Evolutionary conservation across 768 basidiomycete species (phyloP), one percentile per base, ranked within the genome.

Genomic region (Clitopilus passeckerianus): DNA sequence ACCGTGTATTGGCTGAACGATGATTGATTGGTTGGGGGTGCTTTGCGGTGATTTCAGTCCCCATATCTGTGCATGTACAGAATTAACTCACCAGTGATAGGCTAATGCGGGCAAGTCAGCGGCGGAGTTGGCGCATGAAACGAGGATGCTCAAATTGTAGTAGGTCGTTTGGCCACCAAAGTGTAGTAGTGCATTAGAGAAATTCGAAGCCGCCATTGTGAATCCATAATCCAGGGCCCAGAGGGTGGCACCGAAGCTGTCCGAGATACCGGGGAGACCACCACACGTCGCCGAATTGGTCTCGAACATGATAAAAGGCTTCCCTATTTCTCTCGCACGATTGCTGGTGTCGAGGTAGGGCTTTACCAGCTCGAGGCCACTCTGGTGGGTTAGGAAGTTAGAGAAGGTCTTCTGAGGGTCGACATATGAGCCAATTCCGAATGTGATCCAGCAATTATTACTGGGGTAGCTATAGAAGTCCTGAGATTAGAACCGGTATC

Each of bases 211-310:
- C 6, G 85, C 86, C 80, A 87, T 79, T 67, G 85, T 88, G 77
- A 81, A 67, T 0, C 75, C 81, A 68, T 85, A 86, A 66, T 89
- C 87, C 60, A 86, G 65, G 10, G 75, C 83, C 86, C 87, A 90
- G 9, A 90, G 73, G 15, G 85, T 80, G 0, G 82, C 86, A 4
- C 82, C 86, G 62, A 85, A 90, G 57, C 75, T 78, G 64, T 89
- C 83, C 34, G 79, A 81, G 18, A 88, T 71, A 1, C 87, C 88
- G 12, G 81, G 72, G 67, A 88, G 86, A 6, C 88, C 87, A 68
- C 85, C 86, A 72, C 87, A 89, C 43, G 82, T 82, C 8, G 86
- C 86, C 0, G 82, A 82, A 64, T 89, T 89, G 5, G 85, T 87
- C 66, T 90, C 88, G 60, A 89, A 81, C 85, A 90, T 87, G 53